A percentile compares a stretch with the other conserved stretches of the same genome.
These are phyloP conservation scores for Tulasnella sp. DNA, from an alignment of 768 basidiomycete genomes.

Conservation along the genomic window DNA sequence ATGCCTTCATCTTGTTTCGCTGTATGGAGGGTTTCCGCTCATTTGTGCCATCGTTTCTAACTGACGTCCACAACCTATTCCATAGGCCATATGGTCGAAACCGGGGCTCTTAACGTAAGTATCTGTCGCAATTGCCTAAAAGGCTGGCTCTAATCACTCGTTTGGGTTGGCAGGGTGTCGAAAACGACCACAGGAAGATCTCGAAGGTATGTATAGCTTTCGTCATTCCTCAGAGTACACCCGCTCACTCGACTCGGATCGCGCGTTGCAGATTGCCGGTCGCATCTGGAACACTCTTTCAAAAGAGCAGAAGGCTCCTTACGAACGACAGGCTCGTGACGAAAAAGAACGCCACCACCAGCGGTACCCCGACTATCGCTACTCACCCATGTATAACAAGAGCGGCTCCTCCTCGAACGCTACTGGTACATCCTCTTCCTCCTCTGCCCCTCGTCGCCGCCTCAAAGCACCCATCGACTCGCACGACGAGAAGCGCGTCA, in stretches of 20 bases:
- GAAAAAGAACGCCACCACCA: conserved; percentile 12
- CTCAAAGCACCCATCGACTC: not conserved
- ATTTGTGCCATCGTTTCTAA: conserved; percentile 25
- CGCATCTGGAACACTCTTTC: conserved; percentile 28
- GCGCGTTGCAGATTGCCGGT: conserved; percentile 20
- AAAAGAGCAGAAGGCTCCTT: conserved; percentile 17
- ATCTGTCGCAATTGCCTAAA: not conserved
- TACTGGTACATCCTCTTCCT: not conserved
- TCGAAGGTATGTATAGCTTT: not conserved
- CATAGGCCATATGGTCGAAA: not conserved
- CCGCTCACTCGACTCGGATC: too few relatives aligned
- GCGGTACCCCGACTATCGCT: conserved; percentile 14
- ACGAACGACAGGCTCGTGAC: conserved; percentile 18
- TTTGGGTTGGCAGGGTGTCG: not conserved
- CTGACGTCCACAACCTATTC: conserved; percentile 17
- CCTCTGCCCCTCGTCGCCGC: not conserved
- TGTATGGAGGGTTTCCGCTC: conserved; percentile 27
- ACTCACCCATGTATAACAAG: not conserved
- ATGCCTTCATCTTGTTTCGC: conserved; percentile 33
- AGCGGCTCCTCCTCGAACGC: not conserved
- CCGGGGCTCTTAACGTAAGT: not conserved
- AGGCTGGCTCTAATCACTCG: not conserved
- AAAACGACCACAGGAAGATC: conserved; percentile 29
- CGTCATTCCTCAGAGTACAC: not conserved
- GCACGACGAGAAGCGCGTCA: not conserved